A percentile compares a stretch with the other conserved stretches of the same genome.
phyloP scores from a whole-genome alignment of 1,139 yeast genomes.

The Yamadazyma dendronema region DNA sequence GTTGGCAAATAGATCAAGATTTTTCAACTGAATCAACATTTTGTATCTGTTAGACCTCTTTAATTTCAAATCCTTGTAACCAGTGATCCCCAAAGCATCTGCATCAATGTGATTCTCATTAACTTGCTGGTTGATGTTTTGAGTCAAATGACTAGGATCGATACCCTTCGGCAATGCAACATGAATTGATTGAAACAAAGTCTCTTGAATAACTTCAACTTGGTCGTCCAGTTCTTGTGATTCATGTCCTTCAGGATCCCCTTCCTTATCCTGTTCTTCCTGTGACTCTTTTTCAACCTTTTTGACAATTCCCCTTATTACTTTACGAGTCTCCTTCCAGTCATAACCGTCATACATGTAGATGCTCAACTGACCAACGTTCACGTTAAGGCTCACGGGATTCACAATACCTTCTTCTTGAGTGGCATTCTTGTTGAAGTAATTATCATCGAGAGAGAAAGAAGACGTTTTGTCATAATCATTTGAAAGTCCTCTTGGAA shows the following conservation, averaged over 20 bases:
- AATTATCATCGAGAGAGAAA: slow-evolving; percentile 38
- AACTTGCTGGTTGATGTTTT: slow-evolving; percentile 49
- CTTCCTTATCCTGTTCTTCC: slow-evolving; percentile 19
- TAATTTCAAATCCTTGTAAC: slow-evolving; percentile 49
- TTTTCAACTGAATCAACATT: slow-evolving; percentile 54
- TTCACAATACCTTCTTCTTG: slow-evolving; percentile 14
- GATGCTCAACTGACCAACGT: slow-evolving; percentile 27
- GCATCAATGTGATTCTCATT: slow-evolving; percentile 20
- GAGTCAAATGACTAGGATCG: slow-evolving; percentile 47
- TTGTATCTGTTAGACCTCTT: slow-evolving; percentile 68
- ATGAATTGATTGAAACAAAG: slow-evolving; percentile 71
- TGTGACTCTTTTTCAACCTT: slow-evolving; percentile 53
- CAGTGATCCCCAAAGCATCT: slow-evolving; percentile 13
- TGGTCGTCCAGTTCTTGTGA: slow-evolving; percentile 20
- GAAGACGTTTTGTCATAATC: slow-evolving; percentile 2
- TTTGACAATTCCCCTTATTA: slow-evolving; percentile 62
- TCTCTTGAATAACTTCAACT: slow-evolving; percentile 50
- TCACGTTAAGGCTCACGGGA: slow-evolving; percentile 33
- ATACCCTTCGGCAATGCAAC: slow-evolving; percentile 57
- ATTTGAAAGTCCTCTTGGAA: neutral
- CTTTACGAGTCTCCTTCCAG: slow-evolving; percentile 76
- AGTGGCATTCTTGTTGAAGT: slow-evolving; percentile 30
- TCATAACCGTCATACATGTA: slow-evolving; percentile 88
- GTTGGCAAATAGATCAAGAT: slow-evolving; percentile 46
- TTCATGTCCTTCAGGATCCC: slow-evolving; percentile 12